Conservation (phyloP, 192 early-diverging fungal species). For the Coemansia sp. region DNA sequence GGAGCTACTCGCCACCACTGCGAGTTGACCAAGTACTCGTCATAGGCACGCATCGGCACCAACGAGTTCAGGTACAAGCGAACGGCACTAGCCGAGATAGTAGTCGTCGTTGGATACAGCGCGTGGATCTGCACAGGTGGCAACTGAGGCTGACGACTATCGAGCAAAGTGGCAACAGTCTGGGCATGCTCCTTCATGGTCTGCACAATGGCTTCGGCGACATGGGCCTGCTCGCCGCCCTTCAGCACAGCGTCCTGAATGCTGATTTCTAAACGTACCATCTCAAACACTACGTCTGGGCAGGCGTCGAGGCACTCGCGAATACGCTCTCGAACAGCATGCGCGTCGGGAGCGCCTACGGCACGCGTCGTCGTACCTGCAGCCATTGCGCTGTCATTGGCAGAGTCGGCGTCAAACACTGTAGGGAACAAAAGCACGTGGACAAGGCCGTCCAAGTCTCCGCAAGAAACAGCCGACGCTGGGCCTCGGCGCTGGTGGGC, state of each 20-base stretch:
- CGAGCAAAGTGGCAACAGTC: slow-evolving; percentile 22
- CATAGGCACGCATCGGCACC: slow-evolving; percentile 53
- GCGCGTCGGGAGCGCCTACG: slow-evolving; percentile 23
- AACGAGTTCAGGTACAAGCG: slow-evolving; percentile 59
- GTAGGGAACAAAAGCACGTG: slow-evolving; percentile 75
- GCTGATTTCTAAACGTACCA: slow-evolving; percentile 56
- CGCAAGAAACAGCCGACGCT: slow-evolving; percentile 12
- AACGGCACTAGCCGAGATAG: slow-evolving; percentile 58
- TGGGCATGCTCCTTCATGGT: slow-evolving; percentile 40
- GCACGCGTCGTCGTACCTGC: neutral
- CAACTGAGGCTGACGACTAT: neutral
- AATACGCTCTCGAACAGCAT: slow-evolving; percentile 39
- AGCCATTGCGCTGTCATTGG: neutral
- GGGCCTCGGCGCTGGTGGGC: slow-evolving; percentile 20
- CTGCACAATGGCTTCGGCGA: slow-evolving; percentile 49
- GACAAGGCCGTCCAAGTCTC: slow-evolving; percentile 58
- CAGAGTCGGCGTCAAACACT: slow-evolving; percentile 66
- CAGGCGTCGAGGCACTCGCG: slow-evolving; percentile 44
- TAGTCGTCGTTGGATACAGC: slow-evolving; percentile 44
- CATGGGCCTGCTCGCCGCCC: slow-evolving; percentile 56
- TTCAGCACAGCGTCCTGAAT: slow-evolving; percentile 55
- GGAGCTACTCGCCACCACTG: slow-evolving; percentile 51
- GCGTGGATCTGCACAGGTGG: slow-evolving; percentile 41
- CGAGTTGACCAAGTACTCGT: slow-evolving; percentile 57
- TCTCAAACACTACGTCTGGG: slow-evolving; percentile 49